phyloP scores from a whole-genome alignment of 495 filamentous ascomycete species.

The Tirmania nivea region DNA sequence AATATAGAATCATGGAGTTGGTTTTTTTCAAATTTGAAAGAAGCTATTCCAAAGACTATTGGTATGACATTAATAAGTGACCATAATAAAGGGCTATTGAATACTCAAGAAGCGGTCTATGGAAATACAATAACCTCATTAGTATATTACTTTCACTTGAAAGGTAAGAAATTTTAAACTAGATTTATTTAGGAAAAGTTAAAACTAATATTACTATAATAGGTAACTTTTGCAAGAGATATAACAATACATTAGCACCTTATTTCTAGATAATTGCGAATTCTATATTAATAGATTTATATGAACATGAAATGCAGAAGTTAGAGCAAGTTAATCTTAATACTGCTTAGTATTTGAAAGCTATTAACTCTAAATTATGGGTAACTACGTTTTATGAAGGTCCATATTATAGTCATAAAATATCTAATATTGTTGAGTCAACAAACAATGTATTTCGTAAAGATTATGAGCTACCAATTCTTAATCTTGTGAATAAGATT shows the following conservation, averaged over 20 bases:
- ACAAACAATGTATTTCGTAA: conserved; percentile 1
- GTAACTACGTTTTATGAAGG: neutral
- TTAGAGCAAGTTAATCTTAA: no score
- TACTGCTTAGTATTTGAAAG: no score
- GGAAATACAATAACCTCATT: neutral
- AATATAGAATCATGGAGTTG: conserved; percentile 6
- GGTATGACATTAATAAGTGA: neutral
- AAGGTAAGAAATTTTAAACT: neutral
- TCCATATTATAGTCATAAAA: conserved; percentile 3
- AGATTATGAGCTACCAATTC: conserved; percentile 2
- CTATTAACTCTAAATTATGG: no score
- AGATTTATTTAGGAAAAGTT: no score
- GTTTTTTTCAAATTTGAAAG: neutral
- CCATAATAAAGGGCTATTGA: conserved; percentile 2
- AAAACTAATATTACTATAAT: no score
- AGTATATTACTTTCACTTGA: conserved; percentile 1
- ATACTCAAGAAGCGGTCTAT: neutral
- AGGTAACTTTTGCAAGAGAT: no score
- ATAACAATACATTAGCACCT: no score
- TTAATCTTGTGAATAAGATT: conserved; percentile 3
- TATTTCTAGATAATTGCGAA: no score
- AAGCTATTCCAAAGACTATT: neutral
- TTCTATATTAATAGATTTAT: no score
- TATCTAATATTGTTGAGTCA: conserved; percentile 6
- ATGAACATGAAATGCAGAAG: no score